Evolutionary conservation across 148 eudicot species (phyloP).

Genomic region (Rhododendron williamsianum): DNA sequence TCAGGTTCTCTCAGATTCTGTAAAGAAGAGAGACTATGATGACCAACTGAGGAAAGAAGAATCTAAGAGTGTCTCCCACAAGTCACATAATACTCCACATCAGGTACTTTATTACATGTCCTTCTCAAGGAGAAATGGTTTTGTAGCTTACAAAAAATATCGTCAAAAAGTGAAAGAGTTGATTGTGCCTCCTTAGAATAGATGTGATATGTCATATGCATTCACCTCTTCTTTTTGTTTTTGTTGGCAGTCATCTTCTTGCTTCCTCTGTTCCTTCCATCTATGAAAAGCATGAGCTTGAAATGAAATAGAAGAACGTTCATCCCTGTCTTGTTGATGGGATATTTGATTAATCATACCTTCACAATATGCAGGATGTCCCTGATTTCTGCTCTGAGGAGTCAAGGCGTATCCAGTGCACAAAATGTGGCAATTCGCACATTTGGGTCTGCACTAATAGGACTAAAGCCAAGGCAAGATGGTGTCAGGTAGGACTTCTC

Average conservation of each 20-base stretch:
- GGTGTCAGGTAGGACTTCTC: constrained; percentile 80
- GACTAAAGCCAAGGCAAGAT: constrained; percentile 84
- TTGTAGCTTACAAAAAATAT: background rate
- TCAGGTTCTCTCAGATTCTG: constrained; percentile 91
- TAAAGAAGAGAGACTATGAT: constrained; percentile 90
- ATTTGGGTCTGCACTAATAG: constrained; percentile 97
- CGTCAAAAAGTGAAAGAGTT: background rate
- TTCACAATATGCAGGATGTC: constrained; percentile 36
- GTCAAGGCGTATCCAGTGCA: constrained; percentile 97
- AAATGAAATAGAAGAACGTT: background rate
- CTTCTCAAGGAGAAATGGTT: background rate
- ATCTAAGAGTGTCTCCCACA: constrained; percentile 53
- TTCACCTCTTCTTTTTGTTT: background rate
- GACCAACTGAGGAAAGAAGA: constrained; percentile 91
- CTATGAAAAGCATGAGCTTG: background rate
- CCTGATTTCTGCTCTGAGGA: constrained; percentile 81
- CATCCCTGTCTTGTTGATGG: background rate
- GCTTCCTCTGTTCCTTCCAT: background rate
- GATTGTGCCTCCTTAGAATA: background rate
- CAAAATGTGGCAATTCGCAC: constrained; percentile 91
- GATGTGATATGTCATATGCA: background rate
- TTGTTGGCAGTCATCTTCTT: background rate
- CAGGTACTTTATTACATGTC: constrained; percentile 42
- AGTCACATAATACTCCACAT: constrained; percentile 66
- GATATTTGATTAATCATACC: constrained; percentile 4